phyloP scores from a whole-genome alignment of 2,329 filamentous ascomycete species.

The Diaporthe sp. region DNA sequence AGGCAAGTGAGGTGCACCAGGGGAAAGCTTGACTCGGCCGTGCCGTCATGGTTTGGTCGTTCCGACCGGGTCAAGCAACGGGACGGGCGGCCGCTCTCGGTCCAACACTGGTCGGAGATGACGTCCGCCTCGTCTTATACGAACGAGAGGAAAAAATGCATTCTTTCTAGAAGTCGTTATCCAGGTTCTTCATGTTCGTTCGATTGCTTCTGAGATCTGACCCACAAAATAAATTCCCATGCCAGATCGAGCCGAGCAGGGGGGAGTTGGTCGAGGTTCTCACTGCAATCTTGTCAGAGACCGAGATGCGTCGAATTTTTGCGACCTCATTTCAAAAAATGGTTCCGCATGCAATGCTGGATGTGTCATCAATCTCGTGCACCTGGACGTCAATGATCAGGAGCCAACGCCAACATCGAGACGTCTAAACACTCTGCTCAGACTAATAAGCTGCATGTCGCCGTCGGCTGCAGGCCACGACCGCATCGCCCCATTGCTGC shows the following conservation, averaged over 20 bases:
- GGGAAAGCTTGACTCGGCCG: constrained; percentile 21
- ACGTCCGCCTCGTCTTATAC: not conserved
- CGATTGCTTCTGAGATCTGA: not conserved
- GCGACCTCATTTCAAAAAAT: not conserved
- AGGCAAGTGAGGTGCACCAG: not conserved
- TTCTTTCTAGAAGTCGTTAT: not conserved
- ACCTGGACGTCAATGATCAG: not conserved
- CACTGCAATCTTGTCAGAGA: too few relatives aligned
- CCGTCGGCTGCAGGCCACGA: not conserved
- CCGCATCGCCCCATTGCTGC: not conserved
- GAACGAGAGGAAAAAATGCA: not conserved
- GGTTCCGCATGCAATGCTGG: not conserved
- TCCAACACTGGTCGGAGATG: not conserved
- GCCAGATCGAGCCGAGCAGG: not conserved
- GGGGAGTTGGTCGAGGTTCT: not conserved
- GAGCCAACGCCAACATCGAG: not conserved
- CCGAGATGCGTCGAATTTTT: not conserved
- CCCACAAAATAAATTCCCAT: not conserved
- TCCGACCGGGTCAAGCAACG: constrained; percentile 10
- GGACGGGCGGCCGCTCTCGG: not conserved
- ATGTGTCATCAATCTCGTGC: not conserved
- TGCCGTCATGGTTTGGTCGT: not conserved
- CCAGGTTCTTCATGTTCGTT: not conserved
- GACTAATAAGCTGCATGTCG: not conserved
- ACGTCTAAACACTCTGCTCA: too few relatives aligned